Base-by-base conservation (phyloP, 1,284 basidiomycete species). In the Ustilago crameri region DNA sequence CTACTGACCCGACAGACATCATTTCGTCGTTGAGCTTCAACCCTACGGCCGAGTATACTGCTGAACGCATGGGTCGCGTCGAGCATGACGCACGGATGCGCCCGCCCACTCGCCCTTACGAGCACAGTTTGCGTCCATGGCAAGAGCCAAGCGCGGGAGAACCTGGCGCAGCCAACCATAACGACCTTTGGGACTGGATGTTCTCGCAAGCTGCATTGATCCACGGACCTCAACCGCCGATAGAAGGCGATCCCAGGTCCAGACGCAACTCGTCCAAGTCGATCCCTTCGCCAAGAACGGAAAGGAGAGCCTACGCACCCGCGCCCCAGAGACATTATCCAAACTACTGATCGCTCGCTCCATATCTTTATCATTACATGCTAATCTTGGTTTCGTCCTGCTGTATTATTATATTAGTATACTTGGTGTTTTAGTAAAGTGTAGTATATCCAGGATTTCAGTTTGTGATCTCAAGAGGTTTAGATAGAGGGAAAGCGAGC, bases 101-200 rank as follows among this genome's bases (percentile, higher is more conserved):
- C 17, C 34, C 42, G 9, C 17, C 24, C 0, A 34, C 51, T 8
- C 44, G 68, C 15, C 51, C 68, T 14, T 65, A 71, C 30, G 46
- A 57, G 20, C 52, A 71, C 34, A 47, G 50, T n/a, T 42, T 71
- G 18, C 45, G 62, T 0, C 68, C 68, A 2, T 71, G 68, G 68
- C 56, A 64, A 35, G 61, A 70, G 23, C 62, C 57, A 4, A 38
- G 47, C 30, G 32, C 20, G 2, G 20, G 20, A 12, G 32, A 18
- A 26, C 7, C 8, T 18, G 37, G 24, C 18, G 17, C 44, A 46
- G 38, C 26, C 35, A 45, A 30, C 17, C 50, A 51, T 15, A 65
- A 65, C 50, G 32, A n/a, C 23, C 27, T 70, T 8, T 70, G 66
- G 66, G 60, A 60, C 12, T 70, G 66, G 66, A 48, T 62, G 1